Percentiles rank a stretch among this genome's conserved stretches.
phyloP scores from a whole-genome alignment of 495 filamentous ascomycete species.

The Neurospora sp. region DNA sequence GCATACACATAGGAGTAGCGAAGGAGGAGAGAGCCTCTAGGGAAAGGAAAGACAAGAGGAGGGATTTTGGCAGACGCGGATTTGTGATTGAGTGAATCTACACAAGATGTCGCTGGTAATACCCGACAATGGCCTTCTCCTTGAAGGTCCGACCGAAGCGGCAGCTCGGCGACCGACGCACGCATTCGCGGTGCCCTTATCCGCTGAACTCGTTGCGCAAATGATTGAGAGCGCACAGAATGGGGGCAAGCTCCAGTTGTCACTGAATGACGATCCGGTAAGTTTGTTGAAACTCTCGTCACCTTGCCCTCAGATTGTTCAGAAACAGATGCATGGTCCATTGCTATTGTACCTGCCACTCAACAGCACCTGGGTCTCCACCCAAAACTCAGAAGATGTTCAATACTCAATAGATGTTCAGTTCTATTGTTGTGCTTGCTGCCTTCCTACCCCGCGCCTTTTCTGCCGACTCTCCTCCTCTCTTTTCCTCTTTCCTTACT shows the following conservation, averaged over 20 bases:
- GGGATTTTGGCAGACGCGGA: slow-evolving; percentile 3
- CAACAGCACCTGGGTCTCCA: not conserved
- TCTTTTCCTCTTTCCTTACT: not conserved
- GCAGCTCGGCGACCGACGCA: slow-evolving; percentile 29
- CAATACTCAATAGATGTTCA: not conserved
- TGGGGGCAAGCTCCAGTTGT: slow-evolving; percentile 50
- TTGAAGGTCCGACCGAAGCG: slow-evolving; percentile 31
- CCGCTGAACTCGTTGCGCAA: slow-evolving; percentile 56
- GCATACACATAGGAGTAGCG: not conserved
- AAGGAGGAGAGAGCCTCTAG: not conserved
- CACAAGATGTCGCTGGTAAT: slow-evolving; percentile 29
- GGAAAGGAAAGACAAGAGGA: not conserved
- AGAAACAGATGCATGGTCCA: not conserved
- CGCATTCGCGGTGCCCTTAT: slow-evolving; percentile 55
- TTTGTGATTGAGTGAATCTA: not conserved
- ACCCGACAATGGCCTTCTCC: slow-evolving; percentile 32
- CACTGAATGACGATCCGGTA: slow-evolving; percentile 46
- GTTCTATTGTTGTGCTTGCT: not conserved
- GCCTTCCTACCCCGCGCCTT: not conserved
- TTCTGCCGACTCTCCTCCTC: not conserved
- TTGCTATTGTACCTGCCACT: slow-evolving; percentile 4
- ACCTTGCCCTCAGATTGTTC: not conserved
- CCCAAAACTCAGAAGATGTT: not conserved
- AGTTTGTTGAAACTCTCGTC: slow-evolving; percentile 21
- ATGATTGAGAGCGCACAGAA: slow-evolving; percentile 57